Percentiles rank a stretch among this genome's conserved stretches.
Evolutionary conservation across 495 filamentous ascomycete species (phyloP).

Genomic region (Neurospora tetrasperma): DNA sequence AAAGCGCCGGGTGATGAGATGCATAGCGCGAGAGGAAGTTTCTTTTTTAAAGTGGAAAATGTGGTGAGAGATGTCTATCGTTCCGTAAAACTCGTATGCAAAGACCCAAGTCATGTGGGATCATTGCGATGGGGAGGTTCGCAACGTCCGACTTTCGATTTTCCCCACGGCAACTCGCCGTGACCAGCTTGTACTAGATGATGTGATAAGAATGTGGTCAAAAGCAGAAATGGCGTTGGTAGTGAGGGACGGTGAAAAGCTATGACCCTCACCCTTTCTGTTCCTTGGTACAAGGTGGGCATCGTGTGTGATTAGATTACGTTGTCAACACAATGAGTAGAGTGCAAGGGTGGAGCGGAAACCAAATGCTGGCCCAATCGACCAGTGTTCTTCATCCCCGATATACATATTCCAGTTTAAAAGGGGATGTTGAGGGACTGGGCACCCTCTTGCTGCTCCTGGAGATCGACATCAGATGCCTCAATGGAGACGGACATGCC

Average conservation of each 20-base stretch:
- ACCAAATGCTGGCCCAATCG: background rate
- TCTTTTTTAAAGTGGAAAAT: background rate
- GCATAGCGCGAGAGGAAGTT: background rate
- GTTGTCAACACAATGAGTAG: constrained; percentile 10
- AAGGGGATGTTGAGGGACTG: constrained; percentile 47
- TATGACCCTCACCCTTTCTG: background rate
- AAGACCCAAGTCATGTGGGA: constrained; percentile 6
- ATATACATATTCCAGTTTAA: constrained; percentile 24
- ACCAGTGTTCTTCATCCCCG: background rate
- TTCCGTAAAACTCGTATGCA: constrained; percentile 5
- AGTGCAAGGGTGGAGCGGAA: constrained; percentile 10
- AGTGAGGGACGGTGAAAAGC: background rate
- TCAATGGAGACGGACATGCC: constrained; percentile 93
- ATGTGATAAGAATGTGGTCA: background rate
- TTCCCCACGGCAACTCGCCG: background rate
- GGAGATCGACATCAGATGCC: constrained; percentile 75
- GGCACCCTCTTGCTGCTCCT: constrained; percentile 73
- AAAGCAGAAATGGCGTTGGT: constrained; percentile 1
- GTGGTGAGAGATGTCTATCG: constrained; percentile 11
- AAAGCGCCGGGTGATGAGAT: background rate
- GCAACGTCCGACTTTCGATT: background rate
- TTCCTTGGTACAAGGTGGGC: constrained; percentile 2
- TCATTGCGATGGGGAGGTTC: background rate
- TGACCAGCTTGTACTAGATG: background rate
- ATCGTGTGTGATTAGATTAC: constrained; percentile 17